A percentile compares a stretch with the other conserved stretches of the same genome.
These are phyloP conservation scores for Beauveria sp. DNA, from an alignment of 2,329 filamentous ascomycete species.

Conservation along the genomic window DNA sequence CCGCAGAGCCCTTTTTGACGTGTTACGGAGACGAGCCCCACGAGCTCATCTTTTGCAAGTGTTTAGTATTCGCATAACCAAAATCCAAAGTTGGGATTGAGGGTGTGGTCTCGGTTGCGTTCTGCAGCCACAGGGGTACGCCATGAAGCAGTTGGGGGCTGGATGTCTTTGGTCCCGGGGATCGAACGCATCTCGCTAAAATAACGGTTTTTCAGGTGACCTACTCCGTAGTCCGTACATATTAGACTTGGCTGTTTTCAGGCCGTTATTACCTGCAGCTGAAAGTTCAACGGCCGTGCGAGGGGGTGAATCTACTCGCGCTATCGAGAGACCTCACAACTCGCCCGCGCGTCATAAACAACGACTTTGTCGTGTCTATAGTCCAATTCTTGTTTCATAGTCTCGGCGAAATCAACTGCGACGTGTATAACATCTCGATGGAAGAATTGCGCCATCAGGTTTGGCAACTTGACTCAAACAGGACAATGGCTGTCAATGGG, in stretches of 20 bases:
- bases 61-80: too few species aligned
- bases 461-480: background rate
- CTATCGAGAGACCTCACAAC: background rate
- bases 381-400: too few species aligned
- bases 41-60: background rate
- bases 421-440: background rate
- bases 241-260: background rate
- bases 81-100: too few species aligned
- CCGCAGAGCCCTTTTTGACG: background rate
- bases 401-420: too few species aligned
- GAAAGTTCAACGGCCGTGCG: background rate
- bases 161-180: background rate
- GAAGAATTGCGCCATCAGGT: background rate
- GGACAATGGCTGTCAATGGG: background rate
- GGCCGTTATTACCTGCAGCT: background rate
- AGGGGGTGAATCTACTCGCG: background rate
- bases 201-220: background rate
- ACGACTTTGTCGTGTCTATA: too few species aligned
- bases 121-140: background rate
- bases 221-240: too few species aligned
- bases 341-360: background rate
- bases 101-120: background rate
- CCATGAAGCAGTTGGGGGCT: background rate
- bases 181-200: background rate
- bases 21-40: constrained; percentile 1